Evolutionary conservation across 2,329 filamentous ascomycete species (phyloP).

Genomic region (Xenosphaeropsis pyriputrescens): DNA sequence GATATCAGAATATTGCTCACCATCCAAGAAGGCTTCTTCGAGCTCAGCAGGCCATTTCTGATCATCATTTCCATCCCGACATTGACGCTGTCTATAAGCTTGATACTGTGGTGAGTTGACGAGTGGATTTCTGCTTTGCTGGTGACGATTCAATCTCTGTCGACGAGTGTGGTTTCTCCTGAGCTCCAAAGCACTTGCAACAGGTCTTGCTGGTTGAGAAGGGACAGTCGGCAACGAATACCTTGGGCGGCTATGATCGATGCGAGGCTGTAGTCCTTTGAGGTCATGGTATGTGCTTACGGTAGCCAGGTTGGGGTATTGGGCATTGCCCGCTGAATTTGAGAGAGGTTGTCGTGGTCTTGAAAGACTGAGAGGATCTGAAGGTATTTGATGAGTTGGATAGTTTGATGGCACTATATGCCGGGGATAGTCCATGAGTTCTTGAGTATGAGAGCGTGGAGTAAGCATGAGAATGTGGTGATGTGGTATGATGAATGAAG

Average conservation of each 20-base stretch:
- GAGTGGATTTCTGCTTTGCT: constrained; percentile 36
- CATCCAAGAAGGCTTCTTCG: constrained; percentile 53
- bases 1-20: constrained; percentile 24
- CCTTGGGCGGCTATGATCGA: constrained; percentile 7
- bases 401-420: constrained; percentile 11
- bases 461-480: no score
- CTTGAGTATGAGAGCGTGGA: no score
- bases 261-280: constrained; percentile 9
- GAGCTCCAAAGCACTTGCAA: constrained; percentile 11
- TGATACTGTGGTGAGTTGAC: constrained; percentile 47
- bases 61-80: constrained; percentile 48
- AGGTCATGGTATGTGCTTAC: constrained; percentile 12
- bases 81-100: constrained; percentile 50
- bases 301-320: constrained; percentile 13
- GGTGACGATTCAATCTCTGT: constrained; percentile 12
- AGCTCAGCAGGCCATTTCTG: constrained; percentile 46
- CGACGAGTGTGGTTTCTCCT: constrained; percentile 18
- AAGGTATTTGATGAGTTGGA: constrained; percentile 6
- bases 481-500: no score
- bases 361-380: constrained; percentile 8
- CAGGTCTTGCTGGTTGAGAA: constrained; percentile 5
- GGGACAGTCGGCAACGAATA: constrained; percentile 13
- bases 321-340: constrained; percentile 15
- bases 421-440: constrained; percentile 13
- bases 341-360: constrained; percentile 13